phyloP scores from a whole-genome alignment of 2,329 filamentous ascomycete species.

The Aureobasidium lini region DNA sequence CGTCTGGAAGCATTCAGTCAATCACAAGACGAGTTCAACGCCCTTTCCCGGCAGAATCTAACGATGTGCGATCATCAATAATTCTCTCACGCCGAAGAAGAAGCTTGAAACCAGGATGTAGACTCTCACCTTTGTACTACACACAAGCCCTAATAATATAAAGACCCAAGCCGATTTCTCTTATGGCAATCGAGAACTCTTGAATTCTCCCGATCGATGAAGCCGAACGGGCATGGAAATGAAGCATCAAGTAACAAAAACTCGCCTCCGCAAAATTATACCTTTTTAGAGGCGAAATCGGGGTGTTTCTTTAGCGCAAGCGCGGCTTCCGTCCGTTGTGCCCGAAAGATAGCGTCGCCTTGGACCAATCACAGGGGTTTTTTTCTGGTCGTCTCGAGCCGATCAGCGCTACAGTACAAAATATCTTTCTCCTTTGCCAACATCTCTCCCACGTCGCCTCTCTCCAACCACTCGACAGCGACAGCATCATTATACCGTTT shows the following conservation, averaged over 20 bases:
- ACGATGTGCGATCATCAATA: neutral
- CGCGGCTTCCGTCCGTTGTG: neutral
- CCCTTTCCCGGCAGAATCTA: neutral
- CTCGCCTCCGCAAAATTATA: conserved; percentile 3
- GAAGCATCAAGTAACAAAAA: conserved; percentile 11
- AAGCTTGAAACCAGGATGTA: neutral
- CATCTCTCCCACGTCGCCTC: conserved; percentile 2
- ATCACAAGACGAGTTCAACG: conserved; percentile 12
- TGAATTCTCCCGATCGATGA: neutral
- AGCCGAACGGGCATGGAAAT: neutral
- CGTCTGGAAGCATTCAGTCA: conserved; percentile 4
- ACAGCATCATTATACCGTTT: neutral
- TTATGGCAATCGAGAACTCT: neutral
- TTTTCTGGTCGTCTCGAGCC: neutral
- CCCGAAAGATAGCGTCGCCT: neutral
- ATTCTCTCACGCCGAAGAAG: neutral
- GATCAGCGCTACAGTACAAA: conserved; percentile 3
- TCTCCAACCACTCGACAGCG: neutral
- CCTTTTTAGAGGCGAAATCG: neutral
- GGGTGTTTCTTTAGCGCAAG: neutral
- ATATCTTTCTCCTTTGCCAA: conserved; percentile 9
- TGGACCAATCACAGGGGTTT: neutral
- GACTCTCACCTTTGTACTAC: neutral
- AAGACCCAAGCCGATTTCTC: neutral
- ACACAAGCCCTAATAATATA: neutral